phyloP scores from a whole-genome alignment of 176 grass and related monocot genomes.

The Aegilops tauschii region DNA sequence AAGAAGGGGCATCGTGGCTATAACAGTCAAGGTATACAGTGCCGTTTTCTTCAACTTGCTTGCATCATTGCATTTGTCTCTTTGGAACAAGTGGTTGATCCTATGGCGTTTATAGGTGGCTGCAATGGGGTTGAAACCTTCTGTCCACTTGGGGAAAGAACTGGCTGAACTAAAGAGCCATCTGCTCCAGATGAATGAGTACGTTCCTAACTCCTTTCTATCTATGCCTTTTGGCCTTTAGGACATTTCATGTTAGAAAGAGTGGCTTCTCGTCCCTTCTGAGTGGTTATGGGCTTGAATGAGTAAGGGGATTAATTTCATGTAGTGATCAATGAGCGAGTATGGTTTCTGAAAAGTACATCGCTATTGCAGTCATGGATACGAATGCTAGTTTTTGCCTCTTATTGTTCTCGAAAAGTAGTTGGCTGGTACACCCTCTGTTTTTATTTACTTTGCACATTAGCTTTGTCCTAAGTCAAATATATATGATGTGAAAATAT shows the following conservation, averaged over 20 bases:
- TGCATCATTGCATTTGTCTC: not conserved
- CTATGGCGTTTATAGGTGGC: slow-evolving; percentile 61
- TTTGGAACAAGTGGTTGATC: not conserved
- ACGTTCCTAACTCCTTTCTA: slow-evolving; percentile 18
- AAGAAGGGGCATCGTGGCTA: slow-evolving; percentile 79
- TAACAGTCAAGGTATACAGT: slow-evolving; percentile 76
- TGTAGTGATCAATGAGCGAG: not conserved
- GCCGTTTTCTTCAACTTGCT: not conserved
- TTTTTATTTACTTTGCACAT: no score
- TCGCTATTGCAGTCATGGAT: not conserved
- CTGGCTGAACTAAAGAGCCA: slow-evolving; percentile 61
- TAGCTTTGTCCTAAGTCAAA: no score
- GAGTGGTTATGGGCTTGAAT: not conserved
- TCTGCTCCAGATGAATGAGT: slow-evolving; percentile 84
- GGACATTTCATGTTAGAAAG: not conserved
- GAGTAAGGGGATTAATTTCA: not conserved
- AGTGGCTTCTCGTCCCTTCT: not conserved
- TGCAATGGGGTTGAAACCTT: slow-evolving; percentile 76
- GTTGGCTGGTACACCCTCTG: not conserved
- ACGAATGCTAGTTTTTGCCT: not conserved
- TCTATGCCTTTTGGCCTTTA: not conserved
- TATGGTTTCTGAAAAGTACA: not conserved
- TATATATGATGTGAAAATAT: no score
- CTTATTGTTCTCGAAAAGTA: not conserved
- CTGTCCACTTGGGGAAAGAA: slow-evolving; percentile 84